Conservation (phyloP, 148 eudicot genomes). For the Fagopyrum tataricum region DNA sequence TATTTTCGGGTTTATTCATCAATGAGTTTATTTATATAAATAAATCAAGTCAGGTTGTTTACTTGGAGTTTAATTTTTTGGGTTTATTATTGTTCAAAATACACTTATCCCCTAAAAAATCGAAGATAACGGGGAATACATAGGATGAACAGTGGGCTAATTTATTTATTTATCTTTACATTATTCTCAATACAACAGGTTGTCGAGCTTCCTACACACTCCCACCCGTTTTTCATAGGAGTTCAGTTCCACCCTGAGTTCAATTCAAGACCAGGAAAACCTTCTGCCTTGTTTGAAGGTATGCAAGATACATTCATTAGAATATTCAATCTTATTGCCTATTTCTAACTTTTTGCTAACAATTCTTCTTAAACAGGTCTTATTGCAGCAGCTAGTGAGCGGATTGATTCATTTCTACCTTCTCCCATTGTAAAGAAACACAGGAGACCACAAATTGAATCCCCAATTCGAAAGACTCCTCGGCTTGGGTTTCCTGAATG, state of each 20-base stretch:
- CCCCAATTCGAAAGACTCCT: slow-evolving; percentile 13
- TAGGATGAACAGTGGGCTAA: too few relatives aligned
- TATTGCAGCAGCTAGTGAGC: slow-evolving; percentile 80
- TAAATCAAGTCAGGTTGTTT: too few relatives aligned
- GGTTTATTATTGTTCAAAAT: too few relatives aligned
- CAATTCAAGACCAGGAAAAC: slow-evolving; percentile 89
- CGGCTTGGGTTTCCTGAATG: background rate
- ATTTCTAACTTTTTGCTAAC: background rate
- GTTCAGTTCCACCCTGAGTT: slow-evolving; percentile 98
- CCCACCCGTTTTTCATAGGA: slow-evolving; percentile 84
- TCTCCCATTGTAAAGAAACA: slow-evolving; percentile 7
- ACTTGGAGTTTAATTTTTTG: too few relatives aligned
- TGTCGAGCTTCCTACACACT: slow-evolving; percentile 73
- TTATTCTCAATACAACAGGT: slow-evolving; percentile 42
- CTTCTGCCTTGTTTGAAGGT: slow-evolving; percentile 90
- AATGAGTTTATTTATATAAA: too few relatives aligned
- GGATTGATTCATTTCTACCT: slow-evolving; percentile 40
- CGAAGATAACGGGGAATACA: too few relatives aligned
- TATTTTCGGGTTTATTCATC: too few relatives aligned
- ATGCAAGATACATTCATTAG: slow-evolving; percentile 6
- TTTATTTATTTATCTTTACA: too few relatives aligned
- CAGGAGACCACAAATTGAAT: slow-evolving; percentile 16
- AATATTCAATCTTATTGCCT: background rate
- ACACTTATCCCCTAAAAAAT: too few relatives aligned
- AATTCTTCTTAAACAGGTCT: slow-evolving; percentile 41